These are phyloP conservation scores for Solanum dulcamara DNA, from an alignment of 257 asterid genomes.

Conservation along the genomic window DNA sequence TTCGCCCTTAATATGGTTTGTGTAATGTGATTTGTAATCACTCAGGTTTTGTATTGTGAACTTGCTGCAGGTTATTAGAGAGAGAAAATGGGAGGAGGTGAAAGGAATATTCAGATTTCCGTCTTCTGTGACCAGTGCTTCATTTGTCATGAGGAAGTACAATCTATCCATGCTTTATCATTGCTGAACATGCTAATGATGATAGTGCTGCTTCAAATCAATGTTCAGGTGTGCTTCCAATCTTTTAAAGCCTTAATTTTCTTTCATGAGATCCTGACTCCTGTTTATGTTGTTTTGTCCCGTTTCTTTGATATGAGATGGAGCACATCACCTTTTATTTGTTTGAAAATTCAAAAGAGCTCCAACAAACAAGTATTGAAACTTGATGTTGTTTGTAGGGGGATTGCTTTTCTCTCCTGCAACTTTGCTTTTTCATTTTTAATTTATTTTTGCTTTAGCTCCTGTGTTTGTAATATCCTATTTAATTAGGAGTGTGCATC, in stretches of 20 bases:
- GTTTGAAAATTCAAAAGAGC: not conserved
- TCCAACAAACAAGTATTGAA: not conserved
- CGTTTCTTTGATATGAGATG: not conserved
- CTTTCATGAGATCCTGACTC: not conserved
- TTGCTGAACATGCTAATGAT: slow-evolving; percentile 28
- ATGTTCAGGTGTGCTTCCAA: slow-evolving; percentile 36
- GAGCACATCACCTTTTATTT: not conserved
- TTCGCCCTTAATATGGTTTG: not conserved
- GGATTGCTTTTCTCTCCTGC: not conserved
- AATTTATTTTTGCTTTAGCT: not conserved
- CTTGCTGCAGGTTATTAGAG: slow-evolving; percentile 52
- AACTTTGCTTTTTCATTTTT: not conserved
- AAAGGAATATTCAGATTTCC: slow-evolving; percentile 71
- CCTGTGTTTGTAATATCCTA: not conserved
- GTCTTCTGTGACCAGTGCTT: slow-evolving; percentile 67
- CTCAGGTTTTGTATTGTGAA: slow-evolving; percentile 1
- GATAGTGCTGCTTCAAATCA: slow-evolving; percentile 34
- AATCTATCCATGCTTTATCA: slow-evolving; percentile 76
- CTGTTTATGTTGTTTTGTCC: not conserved
- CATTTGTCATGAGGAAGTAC: slow-evolving; percentile 68
- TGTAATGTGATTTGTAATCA: not conserved
- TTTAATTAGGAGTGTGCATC: no score
- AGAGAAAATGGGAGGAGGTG: slow-evolving; percentile 89
- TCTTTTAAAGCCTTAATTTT: not conserved
- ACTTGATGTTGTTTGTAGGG: not conserved